Conservation (phyloP, 1,139 yeast species). For the Zygoascus sp. region DNA sequence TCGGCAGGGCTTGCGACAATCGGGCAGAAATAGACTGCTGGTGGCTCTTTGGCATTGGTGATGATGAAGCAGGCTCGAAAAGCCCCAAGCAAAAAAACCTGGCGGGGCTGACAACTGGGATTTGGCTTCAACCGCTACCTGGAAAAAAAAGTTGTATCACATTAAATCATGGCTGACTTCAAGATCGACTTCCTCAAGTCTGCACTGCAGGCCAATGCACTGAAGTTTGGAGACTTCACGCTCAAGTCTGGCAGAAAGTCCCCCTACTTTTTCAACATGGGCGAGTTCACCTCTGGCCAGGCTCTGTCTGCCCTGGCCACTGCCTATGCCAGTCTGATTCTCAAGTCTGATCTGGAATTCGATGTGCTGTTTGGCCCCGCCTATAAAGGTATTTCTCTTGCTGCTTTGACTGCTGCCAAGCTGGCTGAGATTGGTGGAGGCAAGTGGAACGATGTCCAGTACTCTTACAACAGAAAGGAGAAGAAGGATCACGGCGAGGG, state of each 20-base stretch:
- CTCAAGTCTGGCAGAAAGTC: constrained; percentile 88
- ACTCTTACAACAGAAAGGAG: constrained; percentile 52
- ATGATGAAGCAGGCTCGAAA: no score
- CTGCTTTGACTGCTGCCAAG: constrained; percentile 88
- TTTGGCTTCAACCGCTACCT: no score
- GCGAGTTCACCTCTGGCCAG: constrained; percentile 77
- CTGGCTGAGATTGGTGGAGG: constrained; percentile 79
- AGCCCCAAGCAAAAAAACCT: no score
- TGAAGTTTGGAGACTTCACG: constrained; percentile 82
- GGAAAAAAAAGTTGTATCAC: no score
- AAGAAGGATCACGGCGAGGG: constrained; percentile 99
- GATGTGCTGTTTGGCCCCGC: constrained; percentile 97
- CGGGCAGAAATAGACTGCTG: no score
- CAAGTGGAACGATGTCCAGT: constrained; percentile 50
- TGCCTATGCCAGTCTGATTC: constrained; percentile 85
- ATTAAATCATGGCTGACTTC: constrained; percentile 44
- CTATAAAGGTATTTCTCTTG: constrained; percentile 93
- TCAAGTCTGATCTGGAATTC: constrained; percentile 72
- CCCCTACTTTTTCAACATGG: constrained; percentile 96
- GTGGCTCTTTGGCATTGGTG: background rate
- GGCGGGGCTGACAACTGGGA: no score
- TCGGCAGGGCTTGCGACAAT: background rate
- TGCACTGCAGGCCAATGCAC: constrained; percentile 76
- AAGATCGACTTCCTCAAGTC: constrained; percentile 69
- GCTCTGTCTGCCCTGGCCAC: constrained; percentile 74